Conservation (phyloP, 1,284 basidiomycete species). For the Ustanciosporium gigantosporum region DNA sequence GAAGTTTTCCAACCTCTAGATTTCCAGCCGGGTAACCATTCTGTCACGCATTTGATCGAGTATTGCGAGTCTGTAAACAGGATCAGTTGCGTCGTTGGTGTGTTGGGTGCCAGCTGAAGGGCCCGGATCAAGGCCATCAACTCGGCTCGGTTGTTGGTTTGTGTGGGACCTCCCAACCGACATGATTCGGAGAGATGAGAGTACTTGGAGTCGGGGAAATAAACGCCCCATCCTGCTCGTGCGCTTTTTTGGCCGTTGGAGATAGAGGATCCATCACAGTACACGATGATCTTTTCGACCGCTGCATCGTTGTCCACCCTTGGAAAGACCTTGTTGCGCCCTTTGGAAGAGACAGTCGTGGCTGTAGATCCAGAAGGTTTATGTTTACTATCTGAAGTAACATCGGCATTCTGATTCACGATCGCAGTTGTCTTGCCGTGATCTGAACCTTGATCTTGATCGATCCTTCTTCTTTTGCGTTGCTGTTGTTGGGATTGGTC, state of each 20-base stretch:
- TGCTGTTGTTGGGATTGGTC: background rate
- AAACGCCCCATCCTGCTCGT: slow-evolving; percentile 55
- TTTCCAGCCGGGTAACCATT: slow-evolving; percentile 72
- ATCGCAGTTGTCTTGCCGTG: background rate
- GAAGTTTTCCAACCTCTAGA: slow-evolving; percentile 66
- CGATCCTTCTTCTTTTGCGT: background rate
- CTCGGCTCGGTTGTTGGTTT: slow-evolving; percentile 87
- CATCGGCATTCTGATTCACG: background rate
- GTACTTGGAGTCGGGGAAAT: slow-evolving; percentile 29
- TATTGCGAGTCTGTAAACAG: slow-evolving; percentile 79
- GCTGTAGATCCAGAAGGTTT: background rate
- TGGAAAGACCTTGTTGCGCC: background rate
- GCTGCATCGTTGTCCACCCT: background rate
- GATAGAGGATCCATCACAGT: slow-evolving; percentile 78
- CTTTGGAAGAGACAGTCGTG: no score
- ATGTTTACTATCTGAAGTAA: background rate
- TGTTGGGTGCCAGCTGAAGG: slow-evolving; percentile 69
- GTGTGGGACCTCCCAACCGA: slow-evolving; percentile 73
- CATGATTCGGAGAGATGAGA: slow-evolving; percentile 72
- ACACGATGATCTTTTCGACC: slow-evolving; percentile 64
- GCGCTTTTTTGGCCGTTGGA: slow-evolving; percentile 69
- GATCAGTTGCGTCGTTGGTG: slow-evolving; percentile 60
- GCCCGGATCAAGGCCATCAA: slow-evolving; percentile 77
- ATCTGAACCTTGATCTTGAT: background rate
- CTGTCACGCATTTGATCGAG: slow-evolving; percentile 67